phyloP scores from a whole-genome alignment of 495 filamentous ascomycete species.

The Talaromyces stipitatus region DNA sequence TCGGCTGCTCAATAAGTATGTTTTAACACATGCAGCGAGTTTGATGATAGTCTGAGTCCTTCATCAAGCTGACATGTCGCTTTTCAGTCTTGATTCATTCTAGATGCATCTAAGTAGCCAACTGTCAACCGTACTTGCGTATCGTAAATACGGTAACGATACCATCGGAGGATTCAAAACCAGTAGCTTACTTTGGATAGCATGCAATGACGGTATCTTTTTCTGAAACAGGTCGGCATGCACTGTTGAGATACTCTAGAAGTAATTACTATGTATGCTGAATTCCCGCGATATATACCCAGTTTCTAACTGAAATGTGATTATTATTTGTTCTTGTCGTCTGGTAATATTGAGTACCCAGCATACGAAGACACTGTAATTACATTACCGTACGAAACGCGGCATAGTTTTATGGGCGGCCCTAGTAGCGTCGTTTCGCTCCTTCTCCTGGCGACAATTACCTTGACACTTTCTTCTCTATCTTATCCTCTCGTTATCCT shows the following conservation, averaged over 20 bases:
- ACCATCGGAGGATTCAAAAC: not conserved
- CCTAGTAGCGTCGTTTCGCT: conserved; percentile 9
- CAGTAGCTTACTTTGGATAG: not conserved
- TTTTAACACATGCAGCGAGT: not conserved
- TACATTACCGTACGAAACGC: not conserved
- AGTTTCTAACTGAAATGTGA: too few species aligned
- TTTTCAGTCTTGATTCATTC: not conserved
- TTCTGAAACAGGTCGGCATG: not conserved
- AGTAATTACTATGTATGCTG: too few species aligned
- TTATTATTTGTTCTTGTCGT: too few species aligned
- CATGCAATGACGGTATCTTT: not conserved
- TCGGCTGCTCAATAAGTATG: too few species aligned
- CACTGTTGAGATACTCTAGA: not conserved
- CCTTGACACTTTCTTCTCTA: conserved; percentile 18
- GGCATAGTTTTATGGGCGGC: not conserved
- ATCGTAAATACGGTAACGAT: not conserved
- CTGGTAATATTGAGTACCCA: not conserved
- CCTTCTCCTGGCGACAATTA: conserved; percentile 11
- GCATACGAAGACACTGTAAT: not conserved
- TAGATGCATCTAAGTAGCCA: not conserved
- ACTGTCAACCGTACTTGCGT: not conserved
- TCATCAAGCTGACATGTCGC: not conserved
- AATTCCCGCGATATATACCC: too few species aligned
- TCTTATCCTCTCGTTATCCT: conserved; percentile 15
- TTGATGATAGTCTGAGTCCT: not conserved